Conservation (phyloP, 495 filamentous ascomycete genomes). For the Lophiostoma macrostomum region DNA sequence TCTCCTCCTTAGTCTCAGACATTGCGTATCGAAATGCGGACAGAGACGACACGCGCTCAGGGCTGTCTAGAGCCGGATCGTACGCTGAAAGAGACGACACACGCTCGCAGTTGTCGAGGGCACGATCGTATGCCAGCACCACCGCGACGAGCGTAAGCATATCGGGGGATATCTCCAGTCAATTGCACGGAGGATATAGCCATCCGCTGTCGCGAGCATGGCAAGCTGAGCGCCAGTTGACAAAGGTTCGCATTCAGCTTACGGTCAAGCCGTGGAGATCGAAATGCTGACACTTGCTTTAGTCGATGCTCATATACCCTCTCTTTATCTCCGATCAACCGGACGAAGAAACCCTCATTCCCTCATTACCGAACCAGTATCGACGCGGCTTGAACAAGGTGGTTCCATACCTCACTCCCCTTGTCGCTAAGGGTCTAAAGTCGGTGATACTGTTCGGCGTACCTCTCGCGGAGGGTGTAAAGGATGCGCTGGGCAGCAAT, state of each 20-base stretch:
- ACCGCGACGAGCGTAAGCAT: slow-evolving; percentile 93
- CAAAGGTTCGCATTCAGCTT: slow-evolving; percentile 65
- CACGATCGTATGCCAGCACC: slow-evolving; percentile 79
- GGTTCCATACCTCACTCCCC: slow-evolving; percentile 76
- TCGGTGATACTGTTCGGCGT: slow-evolving; percentile 97
- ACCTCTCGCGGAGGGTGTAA: slow-evolving; percentile 70
- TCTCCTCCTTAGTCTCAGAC: slow-evolving; percentile 86
- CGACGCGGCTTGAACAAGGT: slow-evolving; percentile 85
- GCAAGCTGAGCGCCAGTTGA: slow-evolving; percentile 96
- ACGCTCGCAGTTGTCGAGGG: slow-evolving; percentile 69
- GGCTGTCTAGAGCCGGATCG: slow-evolving; percentile 70
- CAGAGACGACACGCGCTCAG: slow-evolving; percentile 62
- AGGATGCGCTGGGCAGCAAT: slow-evolving; percentile 88
- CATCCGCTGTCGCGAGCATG: slow-evolving; percentile 88
- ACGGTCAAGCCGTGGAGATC: not conserved
- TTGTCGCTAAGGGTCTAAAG: slow-evolving; percentile 80
- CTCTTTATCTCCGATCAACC: slow-evolving; percentile 93
- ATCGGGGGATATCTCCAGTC: slow-evolving; percentile 86
- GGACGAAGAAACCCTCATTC: slow-evolving; percentile 86
- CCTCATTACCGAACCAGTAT: slow-evolving; percentile 82
- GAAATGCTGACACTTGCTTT: not conserved
- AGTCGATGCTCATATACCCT: slow-evolving; percentile 98
- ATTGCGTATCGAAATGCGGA: slow-evolving; percentile 66
- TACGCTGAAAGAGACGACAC: slow-evolving; percentile 53
- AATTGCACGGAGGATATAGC: slow-evolving; percentile 90